Conservation (phyloP, 2,329 filamentous ascomycete genomes). For the Aspergillus pseudonomiae region DNA sequence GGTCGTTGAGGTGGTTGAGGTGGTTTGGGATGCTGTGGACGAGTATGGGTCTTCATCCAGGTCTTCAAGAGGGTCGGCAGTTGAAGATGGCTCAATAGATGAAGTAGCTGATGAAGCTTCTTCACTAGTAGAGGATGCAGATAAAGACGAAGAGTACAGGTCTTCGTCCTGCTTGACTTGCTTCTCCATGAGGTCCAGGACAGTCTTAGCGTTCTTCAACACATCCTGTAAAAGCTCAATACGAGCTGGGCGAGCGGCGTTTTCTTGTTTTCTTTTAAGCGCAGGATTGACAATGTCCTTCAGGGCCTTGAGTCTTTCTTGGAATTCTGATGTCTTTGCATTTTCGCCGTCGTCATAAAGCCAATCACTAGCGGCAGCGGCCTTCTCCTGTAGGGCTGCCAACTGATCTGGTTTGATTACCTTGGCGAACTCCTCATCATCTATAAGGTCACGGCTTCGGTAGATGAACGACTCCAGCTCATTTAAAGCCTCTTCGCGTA, state of each 20-base stretch:
- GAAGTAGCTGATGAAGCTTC: slow-evolving; percentile 16
- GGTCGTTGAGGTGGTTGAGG: slow-evolving; percentile 38
- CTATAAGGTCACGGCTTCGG: slow-evolving; percentile 78
- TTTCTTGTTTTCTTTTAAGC: slow-evolving; percentile 73
- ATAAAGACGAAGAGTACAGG: slow-evolving; percentile 58
- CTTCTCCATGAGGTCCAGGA: slow-evolving; percentile 69
- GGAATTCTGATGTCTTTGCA: slow-evolving; percentile 74
- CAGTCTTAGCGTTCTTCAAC: slow-evolving; percentile 71
- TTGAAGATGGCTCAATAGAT: slow-evolving; percentile 48
- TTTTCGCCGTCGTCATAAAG: slow-evolving; percentile 82
- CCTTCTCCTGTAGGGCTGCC: slow-evolving; percentile 65
- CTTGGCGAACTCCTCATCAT: slow-evolving; percentile 72
- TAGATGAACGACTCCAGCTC: slow-evolving; percentile 94
- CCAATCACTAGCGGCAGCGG: slow-evolving; percentile 79
- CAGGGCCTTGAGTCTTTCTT: slow-evolving; percentile 74
- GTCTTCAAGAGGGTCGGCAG: slow-evolving; percentile 64
- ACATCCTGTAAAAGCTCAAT: slow-evolving; percentile 68
- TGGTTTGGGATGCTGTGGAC: slow-evolving; percentile 40
- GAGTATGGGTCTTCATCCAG: slow-evolving; percentile 70
- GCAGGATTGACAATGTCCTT: slow-evolving; percentile 78
- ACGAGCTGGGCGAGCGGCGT: slow-evolving; percentile 69
- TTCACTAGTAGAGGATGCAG: slow-evolving; percentile 42
- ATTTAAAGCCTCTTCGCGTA: slow-evolving; percentile 86
- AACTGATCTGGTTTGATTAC: slow-evolving; percentile 72
- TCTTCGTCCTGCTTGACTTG: slow-evolving; percentile 73